Evolutionary conservation across 106 monocot species (phyloP), one percentile per base, ranked within the genome.

Genomic region (Allium sativum): DNA sequence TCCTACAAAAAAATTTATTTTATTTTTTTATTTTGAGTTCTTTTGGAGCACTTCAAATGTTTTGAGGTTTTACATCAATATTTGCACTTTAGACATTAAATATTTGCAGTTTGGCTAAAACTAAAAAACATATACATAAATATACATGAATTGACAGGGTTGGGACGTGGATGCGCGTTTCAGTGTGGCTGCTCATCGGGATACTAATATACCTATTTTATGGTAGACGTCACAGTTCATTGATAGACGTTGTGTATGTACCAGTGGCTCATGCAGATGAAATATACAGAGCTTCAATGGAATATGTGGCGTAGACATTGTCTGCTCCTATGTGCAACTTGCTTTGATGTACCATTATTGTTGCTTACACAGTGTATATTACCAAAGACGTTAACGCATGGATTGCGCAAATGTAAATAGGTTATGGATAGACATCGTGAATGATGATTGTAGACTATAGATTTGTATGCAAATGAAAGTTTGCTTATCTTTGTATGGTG

Each of bases 151-250:
- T 31, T 31, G 31, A 31, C 91, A 96, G 96, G 47, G 70, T 42
- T 12, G 82, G 68, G 7, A 91, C 90, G 14, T 96, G 96, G 96
- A 42, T 80, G 0, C 72, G 84, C 8, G 96, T 96, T 47, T 90
- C 87, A 2, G 19, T 78, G 52, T 96, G 96, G 96, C 69, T 96
- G 51, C 9, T 91, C 61, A 56, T 82, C 13, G 96, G 96, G 4
- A 80, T 90, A 6, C 61, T 96, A 4, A 78, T 96, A 13, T 96
- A 91, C 41, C 10, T 84, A 42, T 96, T 96, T 73, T 96, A 96
- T 18, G 96, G 90, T 8, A 58, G 84, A 53, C 87, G 65, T 3
- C 79, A 96, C 67, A 96, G 96, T 76, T 77, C 96, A 0, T 58
- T 96, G 53, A 76, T 19, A 1, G 66, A 96, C 65, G 82, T 74